phyloP scores from a whole-genome alignment of 768 basidiomycete species.

The Pulveroboletus frians region DNA sequence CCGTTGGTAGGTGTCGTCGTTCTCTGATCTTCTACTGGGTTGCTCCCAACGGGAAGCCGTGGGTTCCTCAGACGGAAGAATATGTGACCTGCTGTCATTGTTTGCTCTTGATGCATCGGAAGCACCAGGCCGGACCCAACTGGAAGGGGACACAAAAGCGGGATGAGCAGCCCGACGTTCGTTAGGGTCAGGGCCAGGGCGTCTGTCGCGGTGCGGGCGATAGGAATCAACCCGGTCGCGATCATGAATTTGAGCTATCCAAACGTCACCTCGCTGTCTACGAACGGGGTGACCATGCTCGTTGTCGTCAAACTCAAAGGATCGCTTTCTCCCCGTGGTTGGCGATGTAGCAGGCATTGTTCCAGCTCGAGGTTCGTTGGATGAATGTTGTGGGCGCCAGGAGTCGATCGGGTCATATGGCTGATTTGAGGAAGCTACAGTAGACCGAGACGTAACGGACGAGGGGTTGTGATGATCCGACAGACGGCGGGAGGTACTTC shows the following conservation, averaged over 20 bases:
- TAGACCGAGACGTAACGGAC: neutral
- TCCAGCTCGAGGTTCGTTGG: constrained; percentile 15
- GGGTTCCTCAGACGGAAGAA: neutral
- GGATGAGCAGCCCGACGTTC: constrained; percentile 11
- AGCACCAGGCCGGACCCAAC: constrained; percentile 4
- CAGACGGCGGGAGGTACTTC: neutral
- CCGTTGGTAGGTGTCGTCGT: constrained; percentile 12
- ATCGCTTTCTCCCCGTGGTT: constrained; percentile 17
- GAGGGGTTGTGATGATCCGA: constrained; percentile 13
- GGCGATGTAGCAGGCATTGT: constrained; percentile 15
- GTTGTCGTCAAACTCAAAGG: constrained; percentile 17
- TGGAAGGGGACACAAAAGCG: constrained; percentile 1
- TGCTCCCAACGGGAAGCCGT: constrained; percentile 4
- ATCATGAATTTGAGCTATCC: constrained; percentile 13
- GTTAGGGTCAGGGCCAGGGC: constrained; percentile 8
- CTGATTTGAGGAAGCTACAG: constrained; percentile 3
- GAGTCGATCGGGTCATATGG: constrained; percentile 1
- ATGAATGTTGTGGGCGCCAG: constrained; percentile 4
- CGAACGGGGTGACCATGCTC: constrained; percentile 20
- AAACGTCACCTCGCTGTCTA: constrained; percentile 20
- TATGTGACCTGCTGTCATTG: constrained; percentile 7
- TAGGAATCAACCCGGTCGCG: constrained; percentile 2
- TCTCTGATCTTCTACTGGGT: constrained; percentile 8
- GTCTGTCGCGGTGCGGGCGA: constrained; percentile 11
- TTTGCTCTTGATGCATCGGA: constrained; percentile 3